Base-by-base conservation (phyloP, 2,329 filamentous ascomycete genomes). In the Massarina eburnea region DNA sequence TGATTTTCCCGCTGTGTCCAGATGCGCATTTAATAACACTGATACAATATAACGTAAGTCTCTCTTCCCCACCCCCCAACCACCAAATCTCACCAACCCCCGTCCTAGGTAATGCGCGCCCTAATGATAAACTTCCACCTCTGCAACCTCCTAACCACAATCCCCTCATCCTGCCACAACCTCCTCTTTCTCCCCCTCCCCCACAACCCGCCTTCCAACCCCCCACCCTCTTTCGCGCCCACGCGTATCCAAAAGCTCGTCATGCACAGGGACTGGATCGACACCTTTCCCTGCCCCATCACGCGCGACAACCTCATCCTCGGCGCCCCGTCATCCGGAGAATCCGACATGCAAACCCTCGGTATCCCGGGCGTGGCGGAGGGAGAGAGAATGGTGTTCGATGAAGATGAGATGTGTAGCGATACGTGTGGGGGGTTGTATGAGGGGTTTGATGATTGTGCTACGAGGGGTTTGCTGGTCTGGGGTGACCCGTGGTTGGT, bases 401-500 rank as follows among this genome's bases (percentile, higher is more conserved):
- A 55, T 29, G 41, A 45, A 22, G 49, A 55, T 17, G 46, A 39
- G 6, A 26, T 54, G 8, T 57, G 54, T 21, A 37, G 32, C 2
- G 51, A 57, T 36, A 32, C 48, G 3, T 49, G 42, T 26, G 53
- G 51, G n/a, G 51, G 50, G 8, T 32, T 56, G 18, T 54, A 49
- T 29, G 51, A 53, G n/a, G 50, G 48, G n/a, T 54, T 32, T 34
- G 41, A 49, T 22, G 44, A 55, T 15, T 29, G 20, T 15, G 43
- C 27, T 21, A 6, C 20, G 14, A 22, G 20, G 21, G 68, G 67
- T 5, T 15, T 70, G 34, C 47, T 71, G 4, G 66, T 71, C 9
- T 76, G 73, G 73, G 61, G 61, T 9, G 63, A 70, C 17, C 71
- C 73, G 8, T 76, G 73, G 64, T 47, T 62, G 21, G 44, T 64